Base-by-base conservation (phyloP, 768 basidiomycete species). In the Punctularia strigosozonata region DNA sequence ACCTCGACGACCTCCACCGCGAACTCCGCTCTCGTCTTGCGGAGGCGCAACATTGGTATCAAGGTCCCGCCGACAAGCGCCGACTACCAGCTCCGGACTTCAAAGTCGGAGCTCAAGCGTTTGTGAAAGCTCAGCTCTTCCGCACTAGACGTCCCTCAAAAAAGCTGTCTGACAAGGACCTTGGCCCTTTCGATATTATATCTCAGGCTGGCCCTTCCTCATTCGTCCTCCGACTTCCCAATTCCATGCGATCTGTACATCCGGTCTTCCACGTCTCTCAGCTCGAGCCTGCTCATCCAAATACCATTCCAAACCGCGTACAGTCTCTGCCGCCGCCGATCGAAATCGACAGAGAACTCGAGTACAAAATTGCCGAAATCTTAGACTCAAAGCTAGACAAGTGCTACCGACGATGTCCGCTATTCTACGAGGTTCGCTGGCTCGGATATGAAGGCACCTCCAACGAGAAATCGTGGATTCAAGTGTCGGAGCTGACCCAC, bases 221-320 rank as follows among this genome's bases (percentile, higher is more conserved):
- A 0, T 59, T 51, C 30, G 8, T 37, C 3, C 44, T 60, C 2
- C 4, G 36, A 6, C 40, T 60, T 1, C 58, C 58, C 1, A 13
- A 25, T 0, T 28, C 43, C 8, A 51, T 50, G 49, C 41, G 42
- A 4, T 56, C 4, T 36, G 48, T 48, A 20, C 50, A 50, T 17
- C 41, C 26, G 12, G 38, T 52, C 7, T 44, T 52, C 41, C 40
- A 51, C 18, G 35, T 51, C 7, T 51, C 48, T 6, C 43, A 46
- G 15, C 43, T 47, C 4, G 43, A 58, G 28, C 40, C 40, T 5
- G 40, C 34, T 18, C 41, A 40, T 26, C 46, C 37, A 20, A 44
- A 42, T 37, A 5, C 38, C 20, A 46, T 49, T 20, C 46, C 48
- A 19, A 37, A 40, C 14, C 25, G 40, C 10, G 26, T 28, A n/a